phyloP scores from a whole-genome alignment of 2,329 filamentous ascomycete genomes.

The Pseudogymnoascus sp. region DNA sequence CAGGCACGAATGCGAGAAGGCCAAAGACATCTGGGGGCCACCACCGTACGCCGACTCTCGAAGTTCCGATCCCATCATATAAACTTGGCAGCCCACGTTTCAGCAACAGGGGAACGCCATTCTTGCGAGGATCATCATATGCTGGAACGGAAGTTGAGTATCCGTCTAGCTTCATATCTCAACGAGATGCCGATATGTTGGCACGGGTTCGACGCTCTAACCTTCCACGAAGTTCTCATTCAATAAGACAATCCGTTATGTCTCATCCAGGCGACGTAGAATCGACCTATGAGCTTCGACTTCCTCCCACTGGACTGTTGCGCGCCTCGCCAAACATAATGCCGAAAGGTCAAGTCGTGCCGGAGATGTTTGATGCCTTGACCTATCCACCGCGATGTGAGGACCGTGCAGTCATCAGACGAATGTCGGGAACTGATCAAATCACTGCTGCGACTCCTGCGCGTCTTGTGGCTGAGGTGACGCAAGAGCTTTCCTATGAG shows the following conservation, averaged over 20 bases:
- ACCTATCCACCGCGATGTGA: constrained; percentile 73
- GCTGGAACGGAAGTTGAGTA: constrained; percentile 68
- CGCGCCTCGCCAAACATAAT: constrained; percentile 10
- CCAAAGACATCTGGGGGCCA: constrained; percentile 48
- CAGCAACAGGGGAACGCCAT: constrained; percentile 64
- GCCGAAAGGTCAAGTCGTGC: constrained; percentile 44
- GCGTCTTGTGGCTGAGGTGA: constrained; percentile 90
- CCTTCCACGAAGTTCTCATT: constrained; percentile 18
- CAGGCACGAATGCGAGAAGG: constrained; percentile 46
- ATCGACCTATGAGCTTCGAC: constrained; percentile 11
- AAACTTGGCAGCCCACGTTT: constrained; percentile 76
- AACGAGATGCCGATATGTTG: constrained; percentile 19
- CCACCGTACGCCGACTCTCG: constrained; percentile 46
- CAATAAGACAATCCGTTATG: constrained; percentile 2
- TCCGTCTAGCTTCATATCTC: constrained; percentile 18
- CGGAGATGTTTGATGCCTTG: constrained; percentile 74
- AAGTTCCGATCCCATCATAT: constrained; percentile 76
- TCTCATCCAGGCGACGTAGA: constrained; percentile 22
- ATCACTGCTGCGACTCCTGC: constrained; percentile 87
- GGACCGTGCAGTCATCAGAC: constrained; percentile 73
- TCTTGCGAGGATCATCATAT: constrained; percentile 74
- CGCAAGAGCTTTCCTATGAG: constrained; percentile 65
- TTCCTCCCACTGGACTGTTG: constrained; percentile 15
- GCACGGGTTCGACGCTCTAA: not conserved
- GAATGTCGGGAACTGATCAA: constrained; percentile 60